Base-by-base conservation (phyloP, 257 asterid genomes). In the Haberlea rhodopensis region DNA sequence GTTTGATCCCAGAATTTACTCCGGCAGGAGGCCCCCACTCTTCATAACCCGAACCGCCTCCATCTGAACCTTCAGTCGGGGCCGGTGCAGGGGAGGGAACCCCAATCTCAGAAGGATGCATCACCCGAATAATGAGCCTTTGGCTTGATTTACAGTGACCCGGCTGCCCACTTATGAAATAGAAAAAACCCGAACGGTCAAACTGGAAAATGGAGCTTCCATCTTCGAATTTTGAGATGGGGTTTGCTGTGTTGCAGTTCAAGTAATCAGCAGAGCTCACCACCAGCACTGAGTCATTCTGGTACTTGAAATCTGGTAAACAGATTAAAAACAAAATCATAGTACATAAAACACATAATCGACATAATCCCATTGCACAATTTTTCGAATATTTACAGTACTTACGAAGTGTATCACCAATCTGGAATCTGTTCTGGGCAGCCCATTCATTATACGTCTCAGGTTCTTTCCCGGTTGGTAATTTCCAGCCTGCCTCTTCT, bases 361-460 rank as follows among this genome's bases (percentile, higher is more conserved):
- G 2, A 19, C 9, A 53, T 52, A 9, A 3, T 27, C 22, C 8
- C 29, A 20, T 11, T n/a, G 1, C 3, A 63, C 1, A n/a, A n/a
- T n/a, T n/a, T n/a, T n/a, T n/a, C n/a, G n/a, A n/a, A n/a, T n/a
- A n/a, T n/a, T n/a, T n/a, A n/a, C n/a, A n/a, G n/a, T n/a, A 71
- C 82, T 82, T 73, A 85, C 96, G 37, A 68, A 90, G 56, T 9
- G 87, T 21, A 51, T 90, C 96, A 21, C 95, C 85, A 55, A 90
- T 67, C 51, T 55, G 88, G 79, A 90, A 87, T 15, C 97, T 60
- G 75, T 79, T 82, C 63, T 58, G 75, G 5, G 88, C 73, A 22
- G 97, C 97, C 97, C 97, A 90, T 25, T 85, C 78, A 25, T 87
- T 87, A 28, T 90, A 90, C 0, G 91, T 76, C 28, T 83, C 81